phyloP scores from a whole-genome alignment of 2,329 filamentous ascomycete species.

The Scleromitrula shiraiana region DNA sequence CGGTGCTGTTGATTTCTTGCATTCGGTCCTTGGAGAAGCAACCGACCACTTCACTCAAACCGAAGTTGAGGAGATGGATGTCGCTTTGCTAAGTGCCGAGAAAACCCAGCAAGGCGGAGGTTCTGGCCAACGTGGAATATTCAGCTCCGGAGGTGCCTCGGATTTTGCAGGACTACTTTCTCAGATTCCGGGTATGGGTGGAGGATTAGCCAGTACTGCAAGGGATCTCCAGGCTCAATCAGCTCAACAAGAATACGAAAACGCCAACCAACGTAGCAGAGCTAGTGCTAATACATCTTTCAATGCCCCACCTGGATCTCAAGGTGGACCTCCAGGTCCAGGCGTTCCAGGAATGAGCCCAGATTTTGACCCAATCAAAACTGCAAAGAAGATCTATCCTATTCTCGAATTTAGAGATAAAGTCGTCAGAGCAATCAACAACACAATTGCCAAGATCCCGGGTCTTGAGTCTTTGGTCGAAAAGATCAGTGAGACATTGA shows the following conservation, averaged over 20 bases:
- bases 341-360: constrained; percentile 67
- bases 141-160: constrained; percentile 31
- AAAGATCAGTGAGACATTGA: constrained; percentile 87
- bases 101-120: constrained; percentile 32
- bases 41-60: constrained; percentile 80
- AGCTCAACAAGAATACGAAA: constrained; percentile 55
- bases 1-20: constrained; percentile 76
- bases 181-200: constrained; percentile 65
- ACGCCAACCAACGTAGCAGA: constrained; percentile 32
- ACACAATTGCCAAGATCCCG: constrained; percentile 81
- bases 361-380: constrained; percentile 70
- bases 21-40: constrained; percentile 66
- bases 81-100: constrained; percentile 64
- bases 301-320: constrained; percentile 23
- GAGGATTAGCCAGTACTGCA: constrained; percentile 59
- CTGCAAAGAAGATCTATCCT: constrained; percentile 78
- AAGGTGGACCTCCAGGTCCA: constrained; percentile 37
- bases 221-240: constrained; percentile 52
- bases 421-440: constrained; percentile 79
- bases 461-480: constrained; percentile 82
- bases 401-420: constrained; percentile 91
- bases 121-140: constrained; percentile 30
- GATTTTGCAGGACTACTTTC: constrained; percentile 66
- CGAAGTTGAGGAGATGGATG: constrained; percentile 73
- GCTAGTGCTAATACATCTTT: constrained; percentile 26